A percentile compares a stretch with the other conserved stretches of the same genome.
Evolutionary conservation across 1,139 yeast genomes (phyloP).

Genomic region (Suzukiozyma palmioleophila): DNA sequence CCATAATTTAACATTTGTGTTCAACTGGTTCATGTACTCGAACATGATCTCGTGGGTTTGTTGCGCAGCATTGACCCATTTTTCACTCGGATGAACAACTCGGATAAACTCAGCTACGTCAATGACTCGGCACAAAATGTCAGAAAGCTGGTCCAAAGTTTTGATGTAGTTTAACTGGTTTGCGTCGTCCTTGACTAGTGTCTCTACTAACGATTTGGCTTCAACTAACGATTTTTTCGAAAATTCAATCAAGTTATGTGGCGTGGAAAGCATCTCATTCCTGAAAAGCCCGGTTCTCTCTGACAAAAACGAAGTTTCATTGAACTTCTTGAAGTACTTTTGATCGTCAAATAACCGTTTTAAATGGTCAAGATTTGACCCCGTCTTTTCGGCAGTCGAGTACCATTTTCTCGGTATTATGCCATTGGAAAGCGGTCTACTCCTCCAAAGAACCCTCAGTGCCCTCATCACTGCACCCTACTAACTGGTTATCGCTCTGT

Average conservation of each 20-base stretch:
- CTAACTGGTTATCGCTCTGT: too few species aligned
- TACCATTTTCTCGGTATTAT: not conserved
- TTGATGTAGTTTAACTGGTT: slow-evolving; percentile 47
- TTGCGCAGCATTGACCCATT: slow-evolving; percentile 79
- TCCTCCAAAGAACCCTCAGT: slow-evolving; percentile 1
- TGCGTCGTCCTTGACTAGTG: slow-evolving; percentile 43
- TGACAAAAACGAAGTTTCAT: slow-evolving; percentile 13
- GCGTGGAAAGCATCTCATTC: slow-evolving; percentile 63
- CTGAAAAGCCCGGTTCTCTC: slow-evolving; percentile 62
- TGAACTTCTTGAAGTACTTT: slow-evolving; percentile 35
- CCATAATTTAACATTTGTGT: slow-evolving; percentile 77
- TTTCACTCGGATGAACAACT: slow-evolving; percentile 75
- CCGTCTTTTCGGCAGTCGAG: not conserved
- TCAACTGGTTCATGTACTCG: slow-evolving; percentile 89
- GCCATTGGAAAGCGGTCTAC: not conserved
- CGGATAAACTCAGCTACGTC: slow-evolving; percentile 92
- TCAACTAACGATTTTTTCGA: slow-evolving; percentile 56
- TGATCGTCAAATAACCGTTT: slow-evolving; percentile 45
- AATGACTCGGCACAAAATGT: slow-evolving; percentile 83
- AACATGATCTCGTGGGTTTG: slow-evolving; percentile 83
- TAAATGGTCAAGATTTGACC: slow-evolving; percentile 11
- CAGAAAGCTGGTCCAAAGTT: slow-evolving; percentile 80
- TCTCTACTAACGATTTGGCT: slow-evolving; percentile 59
- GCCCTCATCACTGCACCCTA: not conserved
- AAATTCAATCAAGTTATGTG: slow-evolving; percentile 68